Base-by-base conservation (phyloP, 2,329 filamentous ascomycete genomes). In the Aspergillus persii region DNA sequence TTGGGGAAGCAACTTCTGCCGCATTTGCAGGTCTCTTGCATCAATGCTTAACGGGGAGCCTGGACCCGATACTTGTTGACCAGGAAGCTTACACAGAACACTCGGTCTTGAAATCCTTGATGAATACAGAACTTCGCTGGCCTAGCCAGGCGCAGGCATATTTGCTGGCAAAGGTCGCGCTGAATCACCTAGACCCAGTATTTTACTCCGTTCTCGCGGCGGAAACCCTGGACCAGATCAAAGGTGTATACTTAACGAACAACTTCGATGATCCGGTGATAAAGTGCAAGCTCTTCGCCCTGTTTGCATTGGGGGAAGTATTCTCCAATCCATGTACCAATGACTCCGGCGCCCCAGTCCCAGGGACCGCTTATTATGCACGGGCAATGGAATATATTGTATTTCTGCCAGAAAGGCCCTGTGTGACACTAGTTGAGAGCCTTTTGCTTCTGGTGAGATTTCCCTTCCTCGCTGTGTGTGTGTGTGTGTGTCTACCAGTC, bases 241-340 rank as follows among this genome's bases (percentile, higher is more conserved):
- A 76, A 67, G 69, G 48, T 33, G 65, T 67, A 8, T 71, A 58
- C 67, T 73, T 59, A n/a, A 66, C 33, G 27, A 59, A 55, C 1
- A 29, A 51, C 2, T 60, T 60, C 8, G 60, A 68, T n/a, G 61
- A 68, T 63, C 27, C 74, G 53, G 8, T 71, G 56, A 70, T 76
- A 62, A 63, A 73, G 4, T 78, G 75, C 56, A 78, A 79, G 27
- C 74, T 77, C 27, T 79, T 77, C 52, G 70, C 73, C 2, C 67
- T 79, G 2, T 78, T 80, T 66, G 74, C 75, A 0, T 58, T 79
- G 3, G 77, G 77, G 0, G 74, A 79, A 36, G 74, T 77, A 1
- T 79, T 78, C 57, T 76, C 75, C 0, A 71, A 70, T 15, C 65
- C 70, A 4, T 67, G 70, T 2, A 31, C 64, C 54, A 54, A 68